Conservation (phyloP, 1,284 basidiomycete genomes). For the Cryptococcus sp. region DNA sequence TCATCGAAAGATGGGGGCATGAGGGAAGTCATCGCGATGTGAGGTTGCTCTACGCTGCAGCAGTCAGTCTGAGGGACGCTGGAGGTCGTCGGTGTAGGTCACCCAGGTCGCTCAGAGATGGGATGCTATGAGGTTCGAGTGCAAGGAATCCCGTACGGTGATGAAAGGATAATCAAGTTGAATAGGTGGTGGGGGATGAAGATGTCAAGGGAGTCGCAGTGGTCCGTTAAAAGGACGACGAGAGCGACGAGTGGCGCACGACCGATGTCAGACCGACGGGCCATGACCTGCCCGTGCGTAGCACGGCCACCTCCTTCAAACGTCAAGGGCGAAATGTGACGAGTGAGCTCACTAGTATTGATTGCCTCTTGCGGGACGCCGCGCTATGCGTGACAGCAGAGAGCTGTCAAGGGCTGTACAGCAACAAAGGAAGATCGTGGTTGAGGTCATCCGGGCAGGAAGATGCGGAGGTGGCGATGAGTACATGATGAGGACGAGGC, state of each 20-base stretch:
- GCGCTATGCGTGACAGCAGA: constrained; percentile 3
- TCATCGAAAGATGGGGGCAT: constrained; percentile 25
- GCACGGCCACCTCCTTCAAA: constrained; percentile 32
- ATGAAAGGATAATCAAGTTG: constrained; percentile 27
- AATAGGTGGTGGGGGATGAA: constrained; percentile 11
- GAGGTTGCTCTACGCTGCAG: background rate
- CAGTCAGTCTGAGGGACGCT: background rate
- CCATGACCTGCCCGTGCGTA: background rate
- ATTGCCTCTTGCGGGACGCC: constrained; percentile 1
- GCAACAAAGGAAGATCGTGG: constrained; percentile 27
- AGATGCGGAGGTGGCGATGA: background rate
- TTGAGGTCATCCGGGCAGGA: background rate
- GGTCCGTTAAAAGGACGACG: constrained; percentile 14
- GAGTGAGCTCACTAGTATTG: constrained; percentile 16
- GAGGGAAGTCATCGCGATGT: constrained; percentile 28
- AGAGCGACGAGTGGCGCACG: constrained; percentile 13
- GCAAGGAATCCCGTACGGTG: constrained; percentile 20
- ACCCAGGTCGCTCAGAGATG: background rate
- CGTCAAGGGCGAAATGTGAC: background rate
- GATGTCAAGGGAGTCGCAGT: constrained; percentile 5
- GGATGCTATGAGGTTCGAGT: constrained; percentile 5
- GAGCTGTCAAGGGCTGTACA: constrained; percentile 13
- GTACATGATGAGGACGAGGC: constrained; percentile 2
- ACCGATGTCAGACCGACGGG: constrained; percentile 18
- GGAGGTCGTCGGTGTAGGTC: background rate